phyloP scores from a whole-genome alignment of 805 yeast species.

The Zygosaccharomyces gambellarensis region DNA sequence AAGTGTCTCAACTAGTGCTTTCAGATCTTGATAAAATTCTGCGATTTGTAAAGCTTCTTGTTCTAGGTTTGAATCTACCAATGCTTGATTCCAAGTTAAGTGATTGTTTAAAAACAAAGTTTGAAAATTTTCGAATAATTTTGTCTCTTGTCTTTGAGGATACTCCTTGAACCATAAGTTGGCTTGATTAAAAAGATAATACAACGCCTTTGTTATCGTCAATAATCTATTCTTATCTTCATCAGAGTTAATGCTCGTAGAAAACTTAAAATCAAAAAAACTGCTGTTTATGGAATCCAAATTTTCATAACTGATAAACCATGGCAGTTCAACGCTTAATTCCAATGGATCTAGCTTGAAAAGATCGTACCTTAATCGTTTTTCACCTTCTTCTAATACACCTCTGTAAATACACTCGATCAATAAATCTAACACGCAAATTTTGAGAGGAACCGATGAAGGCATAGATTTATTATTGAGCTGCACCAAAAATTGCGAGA shows the following conservation, averaged over 20 bases:
- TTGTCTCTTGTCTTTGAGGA: conserved; percentile 14
- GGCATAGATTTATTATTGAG: conserved; percentile 8
- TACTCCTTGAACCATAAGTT: conserved; percentile 34
- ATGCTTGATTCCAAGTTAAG: conserved; percentile 52
- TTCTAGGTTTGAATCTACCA: conserved; percentile 47
- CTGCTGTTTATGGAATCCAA: conserved; percentile 40
- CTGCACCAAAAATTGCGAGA: conserved; percentile 23
- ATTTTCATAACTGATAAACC: conserved; percentile 46
- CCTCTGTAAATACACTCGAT: conserved; percentile 28
- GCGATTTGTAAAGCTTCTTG: conserved; percentile 56
- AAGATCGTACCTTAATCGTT: conserved; percentile 30
- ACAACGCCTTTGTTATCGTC: conserved; percentile 40
- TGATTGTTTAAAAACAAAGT: conserved; percentile 29
- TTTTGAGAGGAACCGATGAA: conserved; percentile 17
- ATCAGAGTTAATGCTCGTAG: conserved; percentile 10
- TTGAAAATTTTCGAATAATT: conserved; percentile 30
- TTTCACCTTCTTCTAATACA: conserved; percentile 40
- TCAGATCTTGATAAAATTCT: conserved; percentile 61
- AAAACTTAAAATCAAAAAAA: conserved; percentile 33
- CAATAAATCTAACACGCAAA: conserved; percentile 21
- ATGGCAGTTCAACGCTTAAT: conserved; percentile 35
- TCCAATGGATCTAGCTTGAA: conserved; percentile 34
- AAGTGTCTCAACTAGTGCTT: conserved; percentile 50
- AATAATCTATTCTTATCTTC: conserved; percentile 24
- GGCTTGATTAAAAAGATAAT: conserved; percentile 37